These are phyloP conservation scores for Bauhinia variegata DNA, from an alignment of 306 rosid species.

Conservation along the genomic window DNA sequence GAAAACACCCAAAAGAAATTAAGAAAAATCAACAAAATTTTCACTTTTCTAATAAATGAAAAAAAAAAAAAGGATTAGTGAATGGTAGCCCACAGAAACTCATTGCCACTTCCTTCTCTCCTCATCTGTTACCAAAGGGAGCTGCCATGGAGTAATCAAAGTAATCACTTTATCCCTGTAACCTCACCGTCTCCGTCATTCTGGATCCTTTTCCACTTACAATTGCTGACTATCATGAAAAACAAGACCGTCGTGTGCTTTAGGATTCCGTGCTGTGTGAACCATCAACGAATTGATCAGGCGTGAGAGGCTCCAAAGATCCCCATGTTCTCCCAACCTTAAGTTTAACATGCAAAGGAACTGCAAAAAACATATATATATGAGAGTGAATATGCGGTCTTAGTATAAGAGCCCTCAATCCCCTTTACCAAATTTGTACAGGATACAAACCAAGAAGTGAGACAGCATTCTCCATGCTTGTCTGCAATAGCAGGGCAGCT, in stretches of 20 bases:
- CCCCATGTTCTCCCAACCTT: conserved; percentile 96
- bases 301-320: conserved; percentile 71
- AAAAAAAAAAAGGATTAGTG: conserved; percentile 26
- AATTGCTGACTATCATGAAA: conserved; percentile 19
- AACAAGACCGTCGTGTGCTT: conserved; percentile 17
- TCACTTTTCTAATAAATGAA: conserved; percentile 7
- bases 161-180: neutral
- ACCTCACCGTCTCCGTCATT: conserved; percentile 19
- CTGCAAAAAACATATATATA: conserved; percentile 53
- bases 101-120: neutral
- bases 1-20: neutral
- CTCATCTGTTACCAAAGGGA: neutral
- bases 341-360: conserved; percentile 84
- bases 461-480: conserved; percentile 91
- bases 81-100: conserved; percentile 26
- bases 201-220: conserved; percentile 2
- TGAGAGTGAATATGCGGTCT: conserved; percentile 28
- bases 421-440: neutral
- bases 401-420: conserved; percentile 8
- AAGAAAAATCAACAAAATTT: neutral
- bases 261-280: conserved; percentile 42
- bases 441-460: conserved; percentile 74
- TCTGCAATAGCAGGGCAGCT: conserved; percentile 73
- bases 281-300: conserved; percentile 44
- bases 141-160: neutral